Conservation (phyloP, 805 yeast species). For the Zygoascus ofunaensis region DNA sequence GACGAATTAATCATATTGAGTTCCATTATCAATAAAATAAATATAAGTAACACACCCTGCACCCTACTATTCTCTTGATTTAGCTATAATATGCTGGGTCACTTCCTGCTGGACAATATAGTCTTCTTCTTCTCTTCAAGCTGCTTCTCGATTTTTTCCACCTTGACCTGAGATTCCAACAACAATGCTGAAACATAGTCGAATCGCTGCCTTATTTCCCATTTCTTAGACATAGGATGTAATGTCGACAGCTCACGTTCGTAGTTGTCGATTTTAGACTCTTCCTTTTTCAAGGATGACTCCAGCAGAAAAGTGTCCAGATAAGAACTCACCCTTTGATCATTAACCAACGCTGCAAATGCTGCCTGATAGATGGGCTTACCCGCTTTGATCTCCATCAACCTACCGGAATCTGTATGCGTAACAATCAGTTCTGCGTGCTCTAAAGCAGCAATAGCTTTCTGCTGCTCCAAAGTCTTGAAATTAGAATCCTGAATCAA, state of each 20-base stretch:
- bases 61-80: too few relatives aligned
- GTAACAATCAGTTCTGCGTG: constrained; percentile 67
- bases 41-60: too few relatives aligned
- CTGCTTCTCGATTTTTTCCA: constrained; percentile 38
- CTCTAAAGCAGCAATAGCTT: constrained; percentile 60
- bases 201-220: constrained; percentile 51
- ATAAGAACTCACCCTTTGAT: constrained; percentile 45
- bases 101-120: too few relatives aligned
- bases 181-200: constrained; percentile 62
- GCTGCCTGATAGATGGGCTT: constrained; percentile 81
- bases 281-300: constrained; percentile 49
- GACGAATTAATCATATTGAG: too few relatives aligned
- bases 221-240: constrained; percentile 39
- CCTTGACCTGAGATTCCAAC: constrained; percentile 45
- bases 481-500: constrained; percentile 26
- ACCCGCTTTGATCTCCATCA: constrained; percentile 60
- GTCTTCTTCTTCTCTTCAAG: constrained; percentile 20
- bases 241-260: constrained; percentile 67
- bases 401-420: constrained; percentile 67
- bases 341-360: constrained; percentile 53
- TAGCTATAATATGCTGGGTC: too few relatives aligned
- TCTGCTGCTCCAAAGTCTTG: constrained; percentile 32
- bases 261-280: constrained; percentile 47
- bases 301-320: constrained; percentile 57
- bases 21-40: too few relatives aligned